phyloP scores from a whole-genome alignment of 495 filamentous ascomycete species.

The Ascodesmis nigricans region DNA sequence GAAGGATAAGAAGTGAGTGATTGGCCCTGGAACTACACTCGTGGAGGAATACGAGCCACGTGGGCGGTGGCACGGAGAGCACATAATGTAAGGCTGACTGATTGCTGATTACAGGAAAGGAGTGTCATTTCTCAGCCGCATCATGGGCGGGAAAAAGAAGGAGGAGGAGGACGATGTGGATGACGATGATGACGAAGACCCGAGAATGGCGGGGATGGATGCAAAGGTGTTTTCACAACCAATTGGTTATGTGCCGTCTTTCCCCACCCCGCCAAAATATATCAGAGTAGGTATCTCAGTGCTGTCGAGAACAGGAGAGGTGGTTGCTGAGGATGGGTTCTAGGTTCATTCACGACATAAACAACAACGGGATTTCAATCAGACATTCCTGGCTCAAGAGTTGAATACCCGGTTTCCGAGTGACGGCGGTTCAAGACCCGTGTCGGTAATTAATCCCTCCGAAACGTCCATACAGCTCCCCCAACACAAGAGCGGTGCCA shows the following conservation, averaged over 20 bases:
- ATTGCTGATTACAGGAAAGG: slow-evolving; percentile 48
- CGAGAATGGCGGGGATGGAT: slow-evolving; percentile 54
- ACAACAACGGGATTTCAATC: slow-evolving; percentile 60
- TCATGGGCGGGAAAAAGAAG: slow-evolving; percentile 61
- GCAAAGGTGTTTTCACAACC: slow-evolving; percentile 58
- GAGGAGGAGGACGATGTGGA: slow-evolving; percentile 26
- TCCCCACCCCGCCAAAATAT: slow-evolving; percentile 78
- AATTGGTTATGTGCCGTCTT: slow-evolving; percentile 70
- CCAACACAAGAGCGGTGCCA: slow-evolving; percentile 31
- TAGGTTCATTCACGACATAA: slow-evolving; percentile 59
- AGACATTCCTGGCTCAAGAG: slow-evolving; percentile 80
- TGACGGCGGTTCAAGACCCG: slow-evolving; percentile 11
- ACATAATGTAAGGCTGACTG: slow-evolving; percentile 17
- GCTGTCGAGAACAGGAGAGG: background rate
- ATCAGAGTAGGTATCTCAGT: slow-evolving; percentile 29
- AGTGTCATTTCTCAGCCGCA: slow-evolving; percentile 74
- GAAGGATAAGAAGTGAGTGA: too few species aligned
- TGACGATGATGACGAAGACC: slow-evolving; percentile 49
- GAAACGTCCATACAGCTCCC: slow-evolving; percentile 6
- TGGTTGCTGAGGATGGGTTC: background rate
- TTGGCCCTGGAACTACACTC: too few species aligned
- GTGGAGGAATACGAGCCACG: too few species aligned
- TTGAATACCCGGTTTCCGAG: slow-evolving; percentile 24
- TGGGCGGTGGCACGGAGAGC: too few species aligned
- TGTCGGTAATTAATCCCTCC: slow-evolving; percentile 5